A percentile compares a stretch with the other conserved stretches of the same genome.
phyloP scores from a whole-genome alignment of 2,329 filamentous ascomycete genomes.

The Exophiala dermatitidis region DNA sequence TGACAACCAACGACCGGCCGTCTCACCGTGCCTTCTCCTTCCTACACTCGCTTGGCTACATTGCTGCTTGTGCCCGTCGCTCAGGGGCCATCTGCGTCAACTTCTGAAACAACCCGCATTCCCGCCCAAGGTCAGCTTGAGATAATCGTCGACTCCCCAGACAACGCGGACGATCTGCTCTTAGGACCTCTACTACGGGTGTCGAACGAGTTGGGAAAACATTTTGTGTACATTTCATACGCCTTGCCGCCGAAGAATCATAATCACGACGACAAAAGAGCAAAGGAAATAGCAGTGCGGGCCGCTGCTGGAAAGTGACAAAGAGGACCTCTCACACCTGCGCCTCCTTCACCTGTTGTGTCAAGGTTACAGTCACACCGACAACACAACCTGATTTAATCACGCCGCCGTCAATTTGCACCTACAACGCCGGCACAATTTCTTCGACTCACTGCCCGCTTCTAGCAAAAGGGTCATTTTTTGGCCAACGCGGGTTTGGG shows the following conservation, averaged over 20 bases:
- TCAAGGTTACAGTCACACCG: slow-evolving; percentile 3
- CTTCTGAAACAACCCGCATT: slow-evolving; percentile 22
- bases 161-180: slow-evolving; percentile 1
- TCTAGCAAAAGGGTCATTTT: too few species aligned
- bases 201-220: not conserved
- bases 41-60: slow-evolving; percentile 18
- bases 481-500: not conserved
- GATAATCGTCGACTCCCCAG: slow-evolving; percentile 4
- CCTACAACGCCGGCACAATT: not conserved
- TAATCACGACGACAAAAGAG: slow-evolving; percentile 9
- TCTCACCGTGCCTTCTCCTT: slow-evolving; percentile 7
- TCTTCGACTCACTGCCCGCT: not conserved
- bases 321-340: slow-evolving; percentile 5
- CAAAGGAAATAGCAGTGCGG: slow-evolving; percentile 20
- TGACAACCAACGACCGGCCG: not conserved
- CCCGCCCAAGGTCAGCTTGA: slow-evolving; percentile 11
- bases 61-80: slow-evolving; percentile 10
- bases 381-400: slow-evolving; percentile 1
- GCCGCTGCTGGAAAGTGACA: slow-evolving; percentile 19
- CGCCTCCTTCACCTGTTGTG: slow-evolving; percentile 3
- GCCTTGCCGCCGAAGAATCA: not conserved
- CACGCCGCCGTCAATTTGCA: not conserved
- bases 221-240: slow-evolving; percentile 6
- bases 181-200: not conserved
- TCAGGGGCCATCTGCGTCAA: slow-evolving; percentile 15